Evolutionary conservation across 192 early-diverging fungal species (phyloP).

Genomic region (Umbelopsis isabellina): DNA sequence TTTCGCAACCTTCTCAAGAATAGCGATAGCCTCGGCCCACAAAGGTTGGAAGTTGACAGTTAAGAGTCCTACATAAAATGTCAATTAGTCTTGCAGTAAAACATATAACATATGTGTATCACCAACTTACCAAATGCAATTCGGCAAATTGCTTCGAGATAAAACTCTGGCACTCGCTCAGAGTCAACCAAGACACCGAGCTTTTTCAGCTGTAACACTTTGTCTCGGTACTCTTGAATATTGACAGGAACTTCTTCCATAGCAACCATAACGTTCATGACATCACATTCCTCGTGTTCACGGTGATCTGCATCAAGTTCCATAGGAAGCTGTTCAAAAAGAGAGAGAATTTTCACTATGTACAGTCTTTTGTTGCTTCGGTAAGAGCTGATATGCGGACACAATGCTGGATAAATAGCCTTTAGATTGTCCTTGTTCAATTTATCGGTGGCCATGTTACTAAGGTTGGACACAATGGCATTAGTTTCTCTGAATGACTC

Average conservation of each 20-base stretch:
- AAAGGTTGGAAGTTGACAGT: slow-evolving; percentile 83
- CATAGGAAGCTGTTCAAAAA: slow-evolving; percentile 68
- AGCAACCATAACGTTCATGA: slow-evolving; percentile 57
- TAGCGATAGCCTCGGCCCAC: slow-evolving; percentile 76
- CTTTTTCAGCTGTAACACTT: slow-evolving; percentile 72
- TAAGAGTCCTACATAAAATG: slow-evolving; percentile 52
- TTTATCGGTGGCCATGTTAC: neutral
- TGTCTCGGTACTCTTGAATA: slow-evolving; percentile 77
- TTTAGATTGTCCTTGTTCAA: neutral
- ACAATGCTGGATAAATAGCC: neutral
- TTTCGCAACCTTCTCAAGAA: slow-evolving; percentile 56
- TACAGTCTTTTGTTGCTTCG: slow-evolving; percentile 60
- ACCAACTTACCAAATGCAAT: slow-evolving; percentile 61
- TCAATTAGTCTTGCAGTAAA: slow-evolving; percentile 17
- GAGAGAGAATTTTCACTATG: slow-evolving; percentile 68
- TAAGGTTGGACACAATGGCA: neutral
- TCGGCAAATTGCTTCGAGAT: slow-evolving; percentile 65
- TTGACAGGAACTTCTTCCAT: slow-evolving; percentile 69
- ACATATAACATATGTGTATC: neutral
- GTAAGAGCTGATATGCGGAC: slow-evolving; percentile 60
- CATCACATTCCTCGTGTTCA: slow-evolving; percentile 43
- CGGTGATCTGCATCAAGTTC: slow-evolving; percentile 37
- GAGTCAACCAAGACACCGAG: slow-evolving; percentile 66
- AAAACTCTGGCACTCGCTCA: slow-evolving; percentile 70
- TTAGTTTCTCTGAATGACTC: neutral